Conservation (phyloP, 2,329 filamentous ascomycete species). For the Mariannaea elegans region DNA sequence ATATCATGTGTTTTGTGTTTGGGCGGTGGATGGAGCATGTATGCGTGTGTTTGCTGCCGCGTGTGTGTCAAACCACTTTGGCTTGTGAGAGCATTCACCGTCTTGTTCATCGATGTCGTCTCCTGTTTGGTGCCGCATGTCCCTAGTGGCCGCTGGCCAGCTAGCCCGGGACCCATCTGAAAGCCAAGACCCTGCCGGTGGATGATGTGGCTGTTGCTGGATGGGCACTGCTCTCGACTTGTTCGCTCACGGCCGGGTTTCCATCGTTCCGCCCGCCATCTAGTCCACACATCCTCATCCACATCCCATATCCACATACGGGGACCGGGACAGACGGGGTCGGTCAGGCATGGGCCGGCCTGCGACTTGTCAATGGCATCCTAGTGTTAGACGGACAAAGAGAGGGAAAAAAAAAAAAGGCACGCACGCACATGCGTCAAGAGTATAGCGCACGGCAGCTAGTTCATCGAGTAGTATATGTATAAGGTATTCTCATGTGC, state of each 20-base stretch:
- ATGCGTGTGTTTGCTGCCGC: not conserved
- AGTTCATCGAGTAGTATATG: slow-evolving; percentile 22
- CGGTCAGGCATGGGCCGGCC: slow-evolving; percentile 2
- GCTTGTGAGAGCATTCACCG: slow-evolving; percentile 13
- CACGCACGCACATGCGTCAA: not conserved
- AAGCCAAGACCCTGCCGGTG: slow-evolving; percentile 20
- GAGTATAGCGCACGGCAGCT: not conserved
- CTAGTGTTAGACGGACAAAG: not conserved
- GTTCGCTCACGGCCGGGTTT: slow-evolving; percentile 1
- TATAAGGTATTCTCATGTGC: slow-evolving; percentile 31
- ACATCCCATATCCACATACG: slow-evolving; percentile 11
- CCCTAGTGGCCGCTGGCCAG: not conserved
- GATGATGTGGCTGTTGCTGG: slow-evolving; percentile 42
- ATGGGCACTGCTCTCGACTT: slow-evolving; percentile 25
- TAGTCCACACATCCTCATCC: slow-evolving; percentile 6
- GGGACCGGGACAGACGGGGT: slow-evolving; percentile 9
- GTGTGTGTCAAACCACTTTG: slow-evolving; percentile 18
- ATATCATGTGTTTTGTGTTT: not conserved
- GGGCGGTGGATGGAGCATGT: not conserved
- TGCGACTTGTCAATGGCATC: slow-evolving; percentile 18
- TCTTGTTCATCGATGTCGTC: slow-evolving; percentile 9
- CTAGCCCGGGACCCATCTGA: not conserved
- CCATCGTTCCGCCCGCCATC: not conserved
- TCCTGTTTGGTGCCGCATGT: not conserved
- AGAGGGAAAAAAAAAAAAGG: slow-evolving; percentile 9